A percentile compares a stretch with the other conserved stretches of the same genome.
These are phyloP conservation scores for Alternaria gansuensis DNA, from an alignment of 2,329 filamentous ascomycete species.

Conservation along the genomic window DNA sequence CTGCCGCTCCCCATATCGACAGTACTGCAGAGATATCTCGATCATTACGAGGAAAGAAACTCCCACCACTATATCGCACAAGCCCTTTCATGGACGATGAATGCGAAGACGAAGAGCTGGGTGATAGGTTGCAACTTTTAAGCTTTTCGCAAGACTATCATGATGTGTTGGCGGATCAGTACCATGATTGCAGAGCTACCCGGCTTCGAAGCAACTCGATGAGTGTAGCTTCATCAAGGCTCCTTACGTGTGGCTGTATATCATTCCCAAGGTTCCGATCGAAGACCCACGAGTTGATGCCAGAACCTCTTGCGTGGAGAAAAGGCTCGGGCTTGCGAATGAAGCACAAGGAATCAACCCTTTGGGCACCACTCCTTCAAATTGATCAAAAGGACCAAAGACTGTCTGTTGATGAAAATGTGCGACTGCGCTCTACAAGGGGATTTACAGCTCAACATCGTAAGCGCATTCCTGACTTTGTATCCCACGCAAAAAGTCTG, in stretches of 20 bases:
- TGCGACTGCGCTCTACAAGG: neutral
- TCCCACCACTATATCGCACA: slow-evolving; percentile 25
- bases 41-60: slow-evolving; percentile 24
- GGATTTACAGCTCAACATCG: neutral
- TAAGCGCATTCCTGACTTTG: slow-evolving; percentile 1
- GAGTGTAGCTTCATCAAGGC: neutral
- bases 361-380: slow-evolving; percentile 31
- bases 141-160: slow-evolving; percentile 47
- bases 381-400: slow-evolving; percentile 10
- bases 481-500: slow-evolving; percentile 2
- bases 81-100: slow-evolving; percentile 26
- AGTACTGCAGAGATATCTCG: neutral
- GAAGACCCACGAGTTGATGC: slow-evolving; percentile 1
- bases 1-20: neutral
- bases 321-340: slow-evolving; percentile 19
- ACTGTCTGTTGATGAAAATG: neutral
- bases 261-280: neutral
- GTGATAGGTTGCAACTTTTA: slow-evolving; percentile 34
- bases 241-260: neutral
- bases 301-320: slow-evolving; percentile 36
- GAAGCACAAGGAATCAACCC: slow-evolving; percentile 23
- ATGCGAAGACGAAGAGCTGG: slow-evolving; percentile 31
- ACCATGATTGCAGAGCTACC: slow-evolving; percentile 28
- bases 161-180: slow-evolving; percentile 36
- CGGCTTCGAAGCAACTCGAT: neutral